phyloP scores from a whole-genome alignment of 2,329 filamentous ascomycete genomes.

The Lachnellula suecica region DNA sequence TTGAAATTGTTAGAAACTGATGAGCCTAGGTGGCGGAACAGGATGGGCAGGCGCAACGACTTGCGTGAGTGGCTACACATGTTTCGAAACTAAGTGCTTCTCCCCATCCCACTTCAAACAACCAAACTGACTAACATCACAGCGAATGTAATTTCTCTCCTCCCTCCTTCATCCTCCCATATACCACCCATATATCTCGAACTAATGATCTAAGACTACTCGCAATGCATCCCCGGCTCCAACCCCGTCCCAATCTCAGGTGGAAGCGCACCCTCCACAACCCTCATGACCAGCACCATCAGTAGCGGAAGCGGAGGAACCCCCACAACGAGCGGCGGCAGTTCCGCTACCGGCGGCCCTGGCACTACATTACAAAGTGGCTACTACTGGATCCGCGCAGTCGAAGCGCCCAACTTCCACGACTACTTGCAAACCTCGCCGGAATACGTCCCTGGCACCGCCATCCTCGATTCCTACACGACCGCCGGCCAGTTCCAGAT shows the following conservation, averaged over 20 bases:
- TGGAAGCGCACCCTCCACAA: slow-evolving; percentile 6
- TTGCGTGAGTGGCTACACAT: slow-evolving; percentile 27
- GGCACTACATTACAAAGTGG: slow-evolving; percentile 48
- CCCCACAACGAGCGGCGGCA: slow-evolving; percentile 13
- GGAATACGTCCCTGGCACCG: slow-evolving; percentile 43
- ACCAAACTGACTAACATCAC: background rate
- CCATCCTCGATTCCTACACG: slow-evolving; percentile 49
- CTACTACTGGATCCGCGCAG: slow-evolving; percentile 52
- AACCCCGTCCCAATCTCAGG: slow-evolving; percentile 17
- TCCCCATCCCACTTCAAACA: background rate
- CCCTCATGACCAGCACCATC: slow-evolving; percentile 16
- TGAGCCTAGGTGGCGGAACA: slow-evolving; percentile 26
- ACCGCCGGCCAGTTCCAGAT: slow-evolving; percentile 60
- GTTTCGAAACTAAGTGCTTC: slow-evolving; percentile 29
- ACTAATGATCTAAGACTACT: slow-evolving; percentile 28
- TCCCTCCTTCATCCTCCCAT: background rate
- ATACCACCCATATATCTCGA: too few species aligned
- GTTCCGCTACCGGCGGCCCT: slow-evolving; percentile 30
- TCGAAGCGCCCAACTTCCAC: slow-evolving; percentile 56
- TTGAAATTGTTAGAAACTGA: background rate
- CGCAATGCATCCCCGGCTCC: slow-evolving; percentile 40
- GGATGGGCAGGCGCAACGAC: slow-evolving; percentile 25
- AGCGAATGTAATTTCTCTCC: slow-evolving; percentile 13
- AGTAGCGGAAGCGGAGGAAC: background rate
- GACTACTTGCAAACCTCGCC: slow-evolving; percentile 52